Percentiles rank a stretch among this genome's conserved stretches.
These are phyloP conservation scores for Pelagophyceae sp. DNA, from an alignment of 352 stramenopile species.

Conservation along the genomic window DNA sequence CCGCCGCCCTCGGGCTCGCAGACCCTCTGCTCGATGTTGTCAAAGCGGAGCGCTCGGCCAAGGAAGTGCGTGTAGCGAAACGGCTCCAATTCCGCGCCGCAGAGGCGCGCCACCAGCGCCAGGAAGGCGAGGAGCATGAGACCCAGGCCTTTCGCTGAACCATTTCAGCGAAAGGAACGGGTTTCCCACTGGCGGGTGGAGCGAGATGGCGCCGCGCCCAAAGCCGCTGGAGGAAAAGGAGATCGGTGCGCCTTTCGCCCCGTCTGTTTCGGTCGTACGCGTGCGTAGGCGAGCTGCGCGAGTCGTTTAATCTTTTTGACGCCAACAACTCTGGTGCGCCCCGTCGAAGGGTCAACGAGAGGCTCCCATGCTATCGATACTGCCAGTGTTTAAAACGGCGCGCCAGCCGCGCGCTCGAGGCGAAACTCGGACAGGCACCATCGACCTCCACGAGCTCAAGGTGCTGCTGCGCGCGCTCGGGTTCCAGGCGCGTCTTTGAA, in stretches of 20 bases:
- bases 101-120: no score
- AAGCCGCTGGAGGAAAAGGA: not conserved
- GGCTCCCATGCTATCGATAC: not conserved
- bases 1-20: not conserved
- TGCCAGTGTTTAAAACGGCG: not conserved
- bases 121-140: no score
- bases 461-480: constrained; percentile 79
- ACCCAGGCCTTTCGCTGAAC: no score
- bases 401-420: not conserved
- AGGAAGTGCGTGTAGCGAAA: not conserved
- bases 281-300: constrained; percentile 55
- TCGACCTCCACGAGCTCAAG: constrained; percentile 84
- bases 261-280: constrained; percentile 22
- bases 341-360: constrained; percentile 49
- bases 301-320: constrained; percentile 86
- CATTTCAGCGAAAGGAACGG: no score
- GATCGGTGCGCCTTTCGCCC: not conserved
- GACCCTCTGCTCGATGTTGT: not conserved
- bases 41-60: not conserved
- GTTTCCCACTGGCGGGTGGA: no score
- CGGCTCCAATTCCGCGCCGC: no score
- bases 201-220: no score
- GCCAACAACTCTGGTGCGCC: constrained; percentile 64
- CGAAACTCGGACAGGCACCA: no score
- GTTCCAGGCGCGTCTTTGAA: constrained; percentile 45